Base-by-base conservation (phyloP, 768 basidiomycete genomes). In the Mycena vitilis region DNA sequence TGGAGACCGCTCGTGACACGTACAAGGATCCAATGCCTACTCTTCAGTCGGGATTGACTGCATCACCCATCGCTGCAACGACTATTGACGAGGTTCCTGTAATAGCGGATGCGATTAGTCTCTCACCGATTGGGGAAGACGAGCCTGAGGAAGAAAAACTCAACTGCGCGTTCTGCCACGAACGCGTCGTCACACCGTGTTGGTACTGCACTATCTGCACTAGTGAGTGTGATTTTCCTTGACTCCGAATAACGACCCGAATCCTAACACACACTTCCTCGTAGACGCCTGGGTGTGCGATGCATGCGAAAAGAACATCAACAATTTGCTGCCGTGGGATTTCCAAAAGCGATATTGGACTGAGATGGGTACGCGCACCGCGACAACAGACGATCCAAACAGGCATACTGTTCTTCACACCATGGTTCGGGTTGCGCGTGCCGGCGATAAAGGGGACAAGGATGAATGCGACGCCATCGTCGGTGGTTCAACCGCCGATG, bases 221-320 rank as follows among this genome's bases (percentile, higher is more conserved):
- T 16, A n/a, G 61, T 68, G 47, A 51, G 49, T 51, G 25, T n/a
- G 12, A 30, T 4, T 20, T 7, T n/a, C n/a, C n/a, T 20, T 13
- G 30, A 25, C 22, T 51, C 2, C 7, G 6, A 8, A 16, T 25
- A 51, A 15, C 48, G 48, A 2, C 48, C 5, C 10, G 2, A 6
- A 2, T 51, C 23, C 49, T 23, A 11, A 51, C 13, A 10, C 15
- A 51, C 13, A 10, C 15, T 30, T 34, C 23, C 22, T 12, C 22
- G 15, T 22, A 63, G 56, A 44, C 36, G 16, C 53, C 2, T 68
- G 67, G 67, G 56, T 63, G 5, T 68, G 66, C 48, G 60, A 68
- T 25, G 42, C 55, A 2, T 68, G 66, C 49, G 66, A 68, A 5
- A 52, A 51, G 55, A 37, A 23, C 16, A 45, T 59, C 37, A 48